Evolutionary conservation across 108 stramenopile genomes (phyloP).

Genomic region (Hondaea fermentalgiana): DNA sequence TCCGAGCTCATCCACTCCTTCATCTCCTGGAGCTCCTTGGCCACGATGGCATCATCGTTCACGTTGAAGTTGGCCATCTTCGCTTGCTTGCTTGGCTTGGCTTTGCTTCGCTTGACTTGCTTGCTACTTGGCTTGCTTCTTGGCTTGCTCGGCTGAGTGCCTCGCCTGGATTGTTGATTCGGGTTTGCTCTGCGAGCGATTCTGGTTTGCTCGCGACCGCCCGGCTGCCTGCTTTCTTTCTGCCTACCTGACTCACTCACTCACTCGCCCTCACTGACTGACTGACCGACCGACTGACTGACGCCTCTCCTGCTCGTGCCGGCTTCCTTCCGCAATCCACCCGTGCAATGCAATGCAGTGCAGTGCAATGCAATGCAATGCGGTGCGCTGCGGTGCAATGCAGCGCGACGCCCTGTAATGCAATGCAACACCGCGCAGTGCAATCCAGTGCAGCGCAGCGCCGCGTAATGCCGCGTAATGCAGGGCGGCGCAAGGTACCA

Average conservation of each 20-base stretch:
- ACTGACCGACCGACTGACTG: neutral
- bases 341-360: neutral
- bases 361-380: neutral
- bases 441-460: too few species aligned
- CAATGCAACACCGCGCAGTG: neutral
- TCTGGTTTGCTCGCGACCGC: too few species aligned
- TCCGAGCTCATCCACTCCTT: slow-evolving; percentile 28
- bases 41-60: neutral
- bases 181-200: too few species aligned
- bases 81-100: neutral
- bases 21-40: slow-evolving; percentile 24
- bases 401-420: too few species aligned
- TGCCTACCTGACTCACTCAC: too few species aligned
- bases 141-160: too few species aligned
- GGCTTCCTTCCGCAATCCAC: neutral
- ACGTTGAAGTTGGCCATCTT: neutral
- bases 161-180: too few species aligned
- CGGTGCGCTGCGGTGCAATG: neutral
- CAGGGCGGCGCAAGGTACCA: too few species aligned
- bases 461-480: too few species aligned
- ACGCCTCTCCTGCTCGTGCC: neutral
- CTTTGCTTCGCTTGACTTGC: neutral
- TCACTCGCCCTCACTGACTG: too few species aligned
- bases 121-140: too few species aligned
- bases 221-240: too few species aligned